Evolutionary conservation across 1,284 basidiomycete species (phyloP).

Genomic region (Polyporus tsugae): DNA sequence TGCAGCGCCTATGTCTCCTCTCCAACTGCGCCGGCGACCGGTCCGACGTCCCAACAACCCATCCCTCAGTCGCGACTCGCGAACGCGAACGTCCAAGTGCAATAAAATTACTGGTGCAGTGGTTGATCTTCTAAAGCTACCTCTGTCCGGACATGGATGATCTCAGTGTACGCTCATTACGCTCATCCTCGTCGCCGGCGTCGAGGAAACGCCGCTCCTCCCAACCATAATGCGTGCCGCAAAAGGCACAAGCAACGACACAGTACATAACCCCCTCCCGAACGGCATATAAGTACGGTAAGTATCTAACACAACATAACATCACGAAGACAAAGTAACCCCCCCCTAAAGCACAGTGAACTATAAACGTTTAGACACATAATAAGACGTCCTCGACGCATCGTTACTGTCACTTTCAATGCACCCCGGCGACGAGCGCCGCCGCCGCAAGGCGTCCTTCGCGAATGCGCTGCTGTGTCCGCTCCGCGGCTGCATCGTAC

Average conservation of each 20-base stretch:
- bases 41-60: not conserved
- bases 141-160: constrained; percentile 21
- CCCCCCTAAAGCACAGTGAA: constrained; percentile 10
- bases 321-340: constrained; percentile 19
- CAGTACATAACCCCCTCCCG: not conserved
- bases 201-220: not conserved
- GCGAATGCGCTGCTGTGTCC: constrained; percentile 65
- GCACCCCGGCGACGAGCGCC: constrained; percentile 49
- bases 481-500: constrained; percentile 84
- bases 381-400: not conserved
- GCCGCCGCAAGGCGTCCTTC: constrained; percentile 47
- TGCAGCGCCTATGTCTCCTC: no score
- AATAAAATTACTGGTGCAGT: constrained; percentile 24
- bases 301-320: constrained; percentile 34
- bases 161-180: constrained; percentile 24
- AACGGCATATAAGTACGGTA: constrained; percentile 15
- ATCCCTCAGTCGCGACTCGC: no score
- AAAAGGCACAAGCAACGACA: not conserved
- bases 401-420: constrained; percentile 34
- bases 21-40: not conserved
- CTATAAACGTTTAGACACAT: not conserved
- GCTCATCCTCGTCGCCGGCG: not conserved
- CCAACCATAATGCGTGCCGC: not conserved
- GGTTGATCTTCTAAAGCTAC: constrained; percentile 22
- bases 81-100: not conserved